phyloP scores from a whole-genome alignment of 1,139 yeast species.

The Chernovozyma sophiae-reginae region DNA sequence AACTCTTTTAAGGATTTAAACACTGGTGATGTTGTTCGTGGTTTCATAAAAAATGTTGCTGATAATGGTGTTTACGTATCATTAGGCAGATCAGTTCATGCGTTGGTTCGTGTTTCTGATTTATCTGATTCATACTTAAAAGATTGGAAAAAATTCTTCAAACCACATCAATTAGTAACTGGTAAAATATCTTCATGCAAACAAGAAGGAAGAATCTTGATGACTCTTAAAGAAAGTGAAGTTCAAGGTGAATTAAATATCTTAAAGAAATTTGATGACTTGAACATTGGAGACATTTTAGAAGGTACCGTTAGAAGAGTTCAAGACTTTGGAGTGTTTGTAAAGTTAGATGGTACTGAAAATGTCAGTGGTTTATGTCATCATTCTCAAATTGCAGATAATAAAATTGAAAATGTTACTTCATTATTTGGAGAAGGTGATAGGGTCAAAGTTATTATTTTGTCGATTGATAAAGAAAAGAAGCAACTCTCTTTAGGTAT shows the following conservation, averaged over 20 bases:
- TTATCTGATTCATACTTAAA: constrained; percentile 75
- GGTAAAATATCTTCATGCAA: constrained; percentile 70
- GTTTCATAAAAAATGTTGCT: constrained; percentile 71
- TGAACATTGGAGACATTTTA: constrained; percentile 62
- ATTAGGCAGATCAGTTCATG: constrained; percentile 68
- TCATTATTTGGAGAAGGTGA: constrained; percentile 83
- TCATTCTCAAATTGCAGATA: constrained; percentile 78
- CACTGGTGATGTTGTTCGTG: constrained; percentile 71
- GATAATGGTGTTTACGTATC: constrained; percentile 79
- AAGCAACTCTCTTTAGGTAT: constrained; percentile 81
- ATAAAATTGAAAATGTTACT: constrained; percentile 43
- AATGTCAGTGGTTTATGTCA: constrained; percentile 87
- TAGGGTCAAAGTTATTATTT: constrained; percentile 77
- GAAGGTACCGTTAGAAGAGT: constrained; percentile 81
- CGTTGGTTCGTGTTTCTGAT: constrained; percentile 78
- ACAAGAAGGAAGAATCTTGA: constrained; percentile 59
- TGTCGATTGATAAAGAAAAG: constrained; percentile 59
- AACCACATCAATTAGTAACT: constrained; percentile 65
- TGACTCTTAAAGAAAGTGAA: constrained; percentile 81
- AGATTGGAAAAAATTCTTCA: constrained; percentile 82
- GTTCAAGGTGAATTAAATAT: constrained; percentile 62
- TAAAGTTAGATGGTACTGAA: constrained; percentile 69
- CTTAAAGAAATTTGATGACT: constrained; percentile 59
- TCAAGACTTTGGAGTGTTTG: constrained; percentile 89
- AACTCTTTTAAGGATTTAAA: constrained; percentile 50